Percentiles rank a stretch among this genome's conserved stretches.
Conservation (phyloP, 305 asterid genomes). For the Rubia balearica region DNA sequence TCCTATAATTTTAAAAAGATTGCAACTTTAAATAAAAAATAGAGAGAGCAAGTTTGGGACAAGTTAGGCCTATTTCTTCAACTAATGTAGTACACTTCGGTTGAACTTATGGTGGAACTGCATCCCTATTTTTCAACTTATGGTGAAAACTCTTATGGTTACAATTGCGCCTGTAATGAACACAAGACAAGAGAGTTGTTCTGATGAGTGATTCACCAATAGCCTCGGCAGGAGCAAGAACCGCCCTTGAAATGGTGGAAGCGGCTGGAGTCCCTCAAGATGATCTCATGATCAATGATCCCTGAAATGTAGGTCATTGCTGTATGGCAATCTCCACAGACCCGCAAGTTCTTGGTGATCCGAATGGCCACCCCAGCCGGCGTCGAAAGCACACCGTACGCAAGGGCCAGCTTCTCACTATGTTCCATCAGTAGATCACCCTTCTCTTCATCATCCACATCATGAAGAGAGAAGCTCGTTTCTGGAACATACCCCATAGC, state of each 20-base stretch:
- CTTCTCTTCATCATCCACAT: conserved; percentile 21
- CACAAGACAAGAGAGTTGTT: too few species aligned
- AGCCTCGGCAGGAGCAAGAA: conserved; percentile 12
- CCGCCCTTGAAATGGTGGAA: conserved; percentile 10
- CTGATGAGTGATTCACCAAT: neutral
- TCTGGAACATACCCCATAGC: conserved; percentile 18
- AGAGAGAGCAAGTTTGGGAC: too few species aligned
- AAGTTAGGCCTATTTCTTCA: too few species aligned
- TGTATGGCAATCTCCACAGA: conserved; percentile 2
- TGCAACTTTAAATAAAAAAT: too few species aligned
- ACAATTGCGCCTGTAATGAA: too few species aligned
- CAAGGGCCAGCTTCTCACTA: conserved; percentile 5
- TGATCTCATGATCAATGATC: conserved; percentile 8
- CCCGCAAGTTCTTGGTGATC: conserved; percentile 4
- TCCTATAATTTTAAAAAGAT: too few species aligned
- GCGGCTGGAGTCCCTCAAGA: conserved; percentile 6
- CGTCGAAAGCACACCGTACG: conserved; percentile 3
- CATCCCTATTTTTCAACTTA: too few species aligned
- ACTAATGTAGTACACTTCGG: too few species aligned
- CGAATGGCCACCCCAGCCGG: neutral
- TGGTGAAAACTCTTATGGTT: too few species aligned
- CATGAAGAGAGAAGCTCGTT: conserved; percentile 19
- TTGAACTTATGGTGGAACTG: too few species aligned
- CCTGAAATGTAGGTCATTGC: neutral
- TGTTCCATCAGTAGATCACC: conserved; percentile 12